Evolutionary conservation across 2,329 filamentous ascomycete species (phyloP).

Genomic region (Phyllosticta citriasiana): DNA sequence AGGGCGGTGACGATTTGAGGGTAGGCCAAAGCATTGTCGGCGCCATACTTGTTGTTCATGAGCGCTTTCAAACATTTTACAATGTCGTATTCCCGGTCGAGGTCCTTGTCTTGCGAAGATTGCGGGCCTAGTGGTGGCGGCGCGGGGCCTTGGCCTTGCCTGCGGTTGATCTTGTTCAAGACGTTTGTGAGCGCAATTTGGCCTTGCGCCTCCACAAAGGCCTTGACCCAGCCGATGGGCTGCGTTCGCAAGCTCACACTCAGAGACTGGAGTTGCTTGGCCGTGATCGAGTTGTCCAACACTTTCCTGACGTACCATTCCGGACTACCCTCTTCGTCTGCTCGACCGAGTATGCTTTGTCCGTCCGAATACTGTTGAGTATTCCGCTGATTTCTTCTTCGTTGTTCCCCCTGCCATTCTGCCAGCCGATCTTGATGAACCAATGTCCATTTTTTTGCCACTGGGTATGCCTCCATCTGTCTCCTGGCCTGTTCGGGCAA

Average conservation of each 20-base stretch:
- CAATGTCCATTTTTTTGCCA: conserved; percentile 94
- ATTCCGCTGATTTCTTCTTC: conserved; percentile 63
- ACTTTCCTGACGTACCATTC: conserved; percentile 98
- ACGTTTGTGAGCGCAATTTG: conserved; percentile 93
- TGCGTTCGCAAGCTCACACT: conserved; percentile 93
- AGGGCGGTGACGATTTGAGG: conserved; percentile 84
- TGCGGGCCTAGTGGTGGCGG: conserved; percentile 45
- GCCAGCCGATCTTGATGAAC: conserved; percentile 91
- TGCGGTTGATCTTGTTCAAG: conserved; percentile 84
- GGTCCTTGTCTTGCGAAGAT: conserved; percentile 59
- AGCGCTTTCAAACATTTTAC: conserved; percentile 94
- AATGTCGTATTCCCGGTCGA: conserved; percentile 92
- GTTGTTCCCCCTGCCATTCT: conserved; percentile 91
- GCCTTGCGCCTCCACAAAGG: conserved; percentile 94
- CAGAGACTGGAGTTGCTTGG: conserved; percentile 83
- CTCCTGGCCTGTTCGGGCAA: conserved; percentile 86
- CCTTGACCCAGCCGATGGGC: conserved; percentile 92
- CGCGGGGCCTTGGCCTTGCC: conserved; percentile 63
- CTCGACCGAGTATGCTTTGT: conserved; percentile 60
- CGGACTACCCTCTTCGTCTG: conserved; percentile 89
- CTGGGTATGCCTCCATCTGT: conserved; percentile 93
- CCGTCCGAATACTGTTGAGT: conserved; percentile 54
- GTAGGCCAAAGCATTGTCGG: conserved; percentile 85
- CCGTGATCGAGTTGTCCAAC: conserved; percentile 88
- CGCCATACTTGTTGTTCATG: conserved; percentile 99